Evolutionary conservation across 768 basidiomycete species (phyloP).

Genomic region (Podaxis pistillaris): DNA sequence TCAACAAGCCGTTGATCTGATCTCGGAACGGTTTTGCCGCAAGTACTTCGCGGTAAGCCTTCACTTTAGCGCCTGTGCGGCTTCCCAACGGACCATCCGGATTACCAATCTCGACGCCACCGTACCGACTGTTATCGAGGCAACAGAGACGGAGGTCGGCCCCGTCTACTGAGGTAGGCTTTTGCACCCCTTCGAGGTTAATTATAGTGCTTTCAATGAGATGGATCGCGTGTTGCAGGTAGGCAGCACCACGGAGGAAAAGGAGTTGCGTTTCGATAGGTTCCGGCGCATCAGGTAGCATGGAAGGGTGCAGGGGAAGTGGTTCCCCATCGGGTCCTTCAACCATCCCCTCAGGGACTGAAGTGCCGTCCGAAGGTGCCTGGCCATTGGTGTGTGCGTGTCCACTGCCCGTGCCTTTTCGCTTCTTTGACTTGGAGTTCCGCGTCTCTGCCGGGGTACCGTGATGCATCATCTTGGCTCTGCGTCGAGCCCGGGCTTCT

Average conservation of each 20-base stretch:
- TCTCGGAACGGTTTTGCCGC: constrained; percentile 56
- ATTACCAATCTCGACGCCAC: constrained; percentile 84
- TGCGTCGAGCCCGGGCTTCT: constrained; percentile 72
- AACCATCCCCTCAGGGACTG: constrained; percentile 41
- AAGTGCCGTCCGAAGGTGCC: constrained; percentile 68
- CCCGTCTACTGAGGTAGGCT: constrained; percentile 58
- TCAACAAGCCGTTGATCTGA: constrained; percentile 55
- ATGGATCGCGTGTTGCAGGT: constrained; percentile 75
- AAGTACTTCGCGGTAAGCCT: constrained; percentile 62
- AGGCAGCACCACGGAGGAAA: constrained; percentile 81
- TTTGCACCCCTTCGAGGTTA: constrained; percentile 66
- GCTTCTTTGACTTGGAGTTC: constrained; percentile 39
- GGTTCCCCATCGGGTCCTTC: constrained; percentile 56
- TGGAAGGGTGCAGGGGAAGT: constrained; percentile 64
- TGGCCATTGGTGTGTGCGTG: constrained; percentile 52
- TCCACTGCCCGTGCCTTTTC: constrained; percentile 42
- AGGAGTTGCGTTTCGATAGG: constrained; percentile 84
- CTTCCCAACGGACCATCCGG: constrained; percentile 75
- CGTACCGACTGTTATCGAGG: constrained; percentile 72
- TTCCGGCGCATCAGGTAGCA: constrained; percentile 76
- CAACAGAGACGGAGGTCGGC: constrained; percentile 77
- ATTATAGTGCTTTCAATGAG: constrained; percentile 75
- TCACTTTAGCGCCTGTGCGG: constrained; percentile 53
- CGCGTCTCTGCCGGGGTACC: constrained; percentile 34
- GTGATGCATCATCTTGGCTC: constrained; percentile 56